Percentiles rank a stretch among this genome's conserved stretches.
Conservation (phyloP, 306 rosid genomes). For the Malus domestica region DNA sequence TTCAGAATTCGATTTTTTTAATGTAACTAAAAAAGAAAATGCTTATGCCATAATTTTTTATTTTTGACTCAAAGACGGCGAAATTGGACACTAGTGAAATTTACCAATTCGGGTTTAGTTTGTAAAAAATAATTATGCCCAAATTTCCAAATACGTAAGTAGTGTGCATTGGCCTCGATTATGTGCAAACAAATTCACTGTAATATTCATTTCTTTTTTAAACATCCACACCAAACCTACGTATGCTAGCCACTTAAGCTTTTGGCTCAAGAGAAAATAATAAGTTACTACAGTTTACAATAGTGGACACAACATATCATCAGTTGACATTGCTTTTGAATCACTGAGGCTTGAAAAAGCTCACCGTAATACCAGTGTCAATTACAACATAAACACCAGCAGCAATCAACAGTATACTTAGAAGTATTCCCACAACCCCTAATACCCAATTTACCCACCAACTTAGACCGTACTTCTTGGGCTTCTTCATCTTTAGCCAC, state of each 20-base stretch:
- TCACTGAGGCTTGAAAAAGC: constrained; percentile 42
- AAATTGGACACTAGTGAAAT: too few species aligned
- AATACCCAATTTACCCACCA: constrained; percentile 42
- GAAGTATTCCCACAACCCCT: constrained; percentile 25
- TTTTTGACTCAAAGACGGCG: too few species aligned
- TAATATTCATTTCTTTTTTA: not conserved
- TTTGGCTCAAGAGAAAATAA: not conserved
- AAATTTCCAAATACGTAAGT: not conserved
- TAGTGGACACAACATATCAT: not conserved
- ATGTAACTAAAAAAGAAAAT: too few species aligned
- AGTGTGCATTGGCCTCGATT: not conserved
- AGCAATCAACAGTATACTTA: constrained; percentile 24
- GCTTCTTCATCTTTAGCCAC: constrained; percentile 51
- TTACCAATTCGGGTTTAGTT: too few species aligned
- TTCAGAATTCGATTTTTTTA: too few species aligned
- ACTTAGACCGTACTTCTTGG: constrained; percentile 14
- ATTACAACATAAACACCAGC: constrained; percentile 30
- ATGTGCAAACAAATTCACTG: not conserved
- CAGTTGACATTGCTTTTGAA: not conserved
- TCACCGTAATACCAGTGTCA: constrained; percentile 22
- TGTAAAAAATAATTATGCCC: too few species aligned
- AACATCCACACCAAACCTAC: not conserved
- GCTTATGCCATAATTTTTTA: too few species aligned
- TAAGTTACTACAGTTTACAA: not conserved
- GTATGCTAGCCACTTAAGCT: not conserved